Percentiles rank a stretch among this genome's conserved stretches.
Conservation (phyloP, 2,329 filamentous ascomycete genomes). For the Fusarium sp. region DNA sequence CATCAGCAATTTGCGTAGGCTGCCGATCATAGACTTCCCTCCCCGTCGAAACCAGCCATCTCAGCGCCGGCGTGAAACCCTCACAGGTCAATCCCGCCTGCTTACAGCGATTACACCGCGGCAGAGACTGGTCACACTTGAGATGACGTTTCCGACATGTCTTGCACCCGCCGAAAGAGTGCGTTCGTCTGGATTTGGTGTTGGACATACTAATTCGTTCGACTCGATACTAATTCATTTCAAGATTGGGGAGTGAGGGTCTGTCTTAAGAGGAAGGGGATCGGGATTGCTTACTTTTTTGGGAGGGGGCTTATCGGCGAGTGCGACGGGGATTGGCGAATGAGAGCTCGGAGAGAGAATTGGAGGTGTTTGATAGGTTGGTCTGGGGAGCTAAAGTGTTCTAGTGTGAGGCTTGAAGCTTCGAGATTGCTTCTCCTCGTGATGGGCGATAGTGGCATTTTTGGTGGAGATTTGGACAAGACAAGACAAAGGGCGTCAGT, state of each 20-base stretch:
- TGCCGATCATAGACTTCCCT: constrained; percentile 30
- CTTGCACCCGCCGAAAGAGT: constrained; percentile 37
- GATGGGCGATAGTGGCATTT: background rate
- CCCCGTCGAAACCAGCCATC: constrained; percentile 33
- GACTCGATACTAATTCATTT: background rate
- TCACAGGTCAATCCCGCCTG: constrained; percentile 30
- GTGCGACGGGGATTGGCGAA: background rate
- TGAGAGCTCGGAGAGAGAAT: background rate
- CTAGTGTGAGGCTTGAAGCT: background rate
- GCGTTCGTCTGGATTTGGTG: constrained; percentile 26
- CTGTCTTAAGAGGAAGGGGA: constrained; percentile 20
- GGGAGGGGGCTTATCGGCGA: constrained; percentile 5
- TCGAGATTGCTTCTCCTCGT: constrained; percentile 7
- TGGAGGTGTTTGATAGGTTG: background rate
- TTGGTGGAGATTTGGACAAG: background rate
- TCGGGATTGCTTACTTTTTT: constrained; percentile 26
- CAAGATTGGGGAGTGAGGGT: background rate
- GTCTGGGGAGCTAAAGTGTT: background rate
- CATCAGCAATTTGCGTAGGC: constrained; percentile 11
- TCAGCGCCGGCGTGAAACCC: constrained; percentile 29
- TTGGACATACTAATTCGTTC: constrained; percentile 12
- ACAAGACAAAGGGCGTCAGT: constrained; percentile 19
- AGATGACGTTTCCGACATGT: constrained; percentile 38
- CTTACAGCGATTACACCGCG: constrained; percentile 27
- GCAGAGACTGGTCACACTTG: constrained; percentile 32